phyloP scores from a whole-genome alignment of 83 land plant species.

The Picea mariana region DNA sequence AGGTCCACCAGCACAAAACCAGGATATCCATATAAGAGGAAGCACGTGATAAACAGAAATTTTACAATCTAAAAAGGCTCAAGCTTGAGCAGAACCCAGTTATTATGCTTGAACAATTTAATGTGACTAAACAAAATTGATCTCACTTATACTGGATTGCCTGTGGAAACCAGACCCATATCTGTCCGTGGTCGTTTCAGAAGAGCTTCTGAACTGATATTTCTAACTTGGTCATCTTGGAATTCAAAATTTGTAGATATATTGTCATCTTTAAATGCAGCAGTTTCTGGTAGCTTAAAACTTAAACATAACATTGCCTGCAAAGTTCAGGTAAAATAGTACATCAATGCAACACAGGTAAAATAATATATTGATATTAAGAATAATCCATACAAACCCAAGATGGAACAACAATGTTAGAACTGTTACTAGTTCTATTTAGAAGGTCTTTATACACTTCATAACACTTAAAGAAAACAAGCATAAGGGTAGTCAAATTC shows the following conservation, averaged over 20 bases:
- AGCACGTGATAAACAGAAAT: neutral
- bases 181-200: constrained; percentile 1
- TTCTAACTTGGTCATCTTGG: neutral
- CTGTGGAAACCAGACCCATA: neutral
- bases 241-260: neutral
- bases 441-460: neutral
- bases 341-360: neutral
- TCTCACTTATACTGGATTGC: neutral
- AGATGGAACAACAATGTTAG: neutral
- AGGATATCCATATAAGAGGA: neutral
- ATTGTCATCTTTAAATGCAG: constrained; percentile 8
- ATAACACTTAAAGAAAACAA: neutral
- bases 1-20: neutral
- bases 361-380: neutral
- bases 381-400: neutral
- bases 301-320: constrained; percentile 60
- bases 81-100: neutral
- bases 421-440: neutral
- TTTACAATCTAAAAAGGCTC: neutral
- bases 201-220: neutral
- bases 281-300: constrained; percentile 38
- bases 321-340: neutral
- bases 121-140: neutral
- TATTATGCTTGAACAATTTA: neutral
- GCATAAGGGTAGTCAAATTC: no score